phyloP scores from a whole-genome alignment of 2,329 filamentous ascomycete genomes.

The Paecilomyces variotii region DNA sequence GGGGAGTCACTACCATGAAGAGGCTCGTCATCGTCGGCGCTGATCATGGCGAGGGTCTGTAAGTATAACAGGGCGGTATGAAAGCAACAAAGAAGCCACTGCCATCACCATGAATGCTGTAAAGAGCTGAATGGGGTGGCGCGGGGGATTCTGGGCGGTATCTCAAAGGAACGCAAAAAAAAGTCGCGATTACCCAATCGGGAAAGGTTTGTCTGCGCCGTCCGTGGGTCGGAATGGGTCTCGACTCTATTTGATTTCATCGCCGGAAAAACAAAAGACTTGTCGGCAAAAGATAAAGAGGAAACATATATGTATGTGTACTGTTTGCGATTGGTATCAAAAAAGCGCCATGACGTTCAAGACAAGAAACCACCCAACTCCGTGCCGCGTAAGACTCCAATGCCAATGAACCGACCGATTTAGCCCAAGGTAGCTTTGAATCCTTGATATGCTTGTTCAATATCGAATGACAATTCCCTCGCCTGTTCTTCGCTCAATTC shows the following conservation, averaged over 20 bases:
- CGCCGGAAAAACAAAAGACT: background rate
- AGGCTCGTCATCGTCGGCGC: constrained; percentile 26
- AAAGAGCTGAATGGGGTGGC: background rate
- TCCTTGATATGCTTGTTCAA: constrained; percentile 87
- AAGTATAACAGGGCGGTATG: background rate
- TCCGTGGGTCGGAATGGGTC: constrained; percentile 5
- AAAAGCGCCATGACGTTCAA: background rate
- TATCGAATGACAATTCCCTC: constrained; percentile 83
- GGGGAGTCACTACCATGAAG: constrained; percentile 26
- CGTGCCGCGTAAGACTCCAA: background rate
- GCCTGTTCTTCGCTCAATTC: constrained; percentile 82
- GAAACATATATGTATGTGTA: background rate
- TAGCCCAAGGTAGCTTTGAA: constrained; percentile 73
- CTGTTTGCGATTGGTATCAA: background rate
- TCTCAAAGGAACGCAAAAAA: constrained; percentile 5
- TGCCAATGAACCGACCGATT: constrained; percentile 3
- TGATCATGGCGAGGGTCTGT: constrained; percentile 22
- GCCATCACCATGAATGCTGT: background rate
- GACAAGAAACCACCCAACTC: background rate
- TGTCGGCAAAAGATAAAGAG: background rate
- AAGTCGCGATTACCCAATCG: constrained; percentile 9
- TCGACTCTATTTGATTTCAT: background rate
- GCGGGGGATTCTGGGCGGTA: background rate
- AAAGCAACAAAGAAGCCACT: background rate
- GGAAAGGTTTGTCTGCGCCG: constrained; percentile 6